Evolutionary conservation across 306 rosid species (phyloP).

Genomic region (Sicyos edulis): DNA sequence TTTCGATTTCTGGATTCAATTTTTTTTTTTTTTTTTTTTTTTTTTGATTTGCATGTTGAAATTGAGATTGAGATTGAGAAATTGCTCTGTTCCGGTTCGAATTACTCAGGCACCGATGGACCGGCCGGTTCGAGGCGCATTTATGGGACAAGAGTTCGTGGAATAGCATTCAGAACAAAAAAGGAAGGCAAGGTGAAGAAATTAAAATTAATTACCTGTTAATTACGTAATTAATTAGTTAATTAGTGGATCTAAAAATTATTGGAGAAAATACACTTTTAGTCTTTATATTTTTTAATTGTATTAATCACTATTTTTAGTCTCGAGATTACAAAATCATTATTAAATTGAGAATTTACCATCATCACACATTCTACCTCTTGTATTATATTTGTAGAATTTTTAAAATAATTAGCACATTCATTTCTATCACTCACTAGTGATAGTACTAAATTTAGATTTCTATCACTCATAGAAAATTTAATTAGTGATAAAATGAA

Average conservation of each 20-base stretch:
- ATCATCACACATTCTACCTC: no score
- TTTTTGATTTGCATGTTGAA: constrained; percentile 43
- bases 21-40: constrained; percentile 18
- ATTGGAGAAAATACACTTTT: no score
- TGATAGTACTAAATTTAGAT: no score
- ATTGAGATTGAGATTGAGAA: constrained; percentile 14
- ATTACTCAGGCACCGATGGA: constrained; percentile 77
- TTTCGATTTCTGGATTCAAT: neutral
- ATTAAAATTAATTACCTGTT: neutral
- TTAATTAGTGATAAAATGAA: no score
- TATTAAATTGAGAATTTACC: no score
- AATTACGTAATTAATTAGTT: neutral
- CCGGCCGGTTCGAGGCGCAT: constrained; percentile 96
- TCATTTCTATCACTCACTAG: no score
- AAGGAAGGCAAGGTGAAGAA: constrained; percentile 79
- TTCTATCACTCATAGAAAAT: no score
- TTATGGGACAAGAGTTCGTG: constrained; percentile 92
- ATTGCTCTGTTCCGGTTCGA: neutral
- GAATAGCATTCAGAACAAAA: constrained; percentile 81
- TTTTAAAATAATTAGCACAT: no score
- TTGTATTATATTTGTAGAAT: no score
- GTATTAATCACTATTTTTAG: no score
- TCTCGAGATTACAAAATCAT: no score
- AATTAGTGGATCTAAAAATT: neutral
- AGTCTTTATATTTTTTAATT: no score